Conservation (phyloP, 1,139 yeast species). For the Yamadazyma siamensis region DNA sequence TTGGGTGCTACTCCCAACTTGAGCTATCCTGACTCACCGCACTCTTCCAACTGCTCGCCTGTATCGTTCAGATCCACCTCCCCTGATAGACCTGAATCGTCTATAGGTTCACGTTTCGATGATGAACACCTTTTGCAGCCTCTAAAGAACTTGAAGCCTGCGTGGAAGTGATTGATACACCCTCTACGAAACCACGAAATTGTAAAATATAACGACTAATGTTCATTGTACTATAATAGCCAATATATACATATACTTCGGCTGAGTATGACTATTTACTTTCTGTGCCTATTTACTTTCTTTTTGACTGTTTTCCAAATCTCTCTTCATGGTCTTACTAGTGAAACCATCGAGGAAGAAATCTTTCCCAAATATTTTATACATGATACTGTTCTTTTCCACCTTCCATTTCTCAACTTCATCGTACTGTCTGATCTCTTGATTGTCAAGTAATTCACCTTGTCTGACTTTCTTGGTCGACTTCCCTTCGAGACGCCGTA, state of each 20-base stretch:
- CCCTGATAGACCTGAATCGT: constrained; percentile 33
- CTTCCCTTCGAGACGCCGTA: constrained; percentile 38
- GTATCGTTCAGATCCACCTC: constrained; percentile 25
- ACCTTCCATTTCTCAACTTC: constrained; percentile 42
- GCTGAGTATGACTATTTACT: too few relatives aligned
- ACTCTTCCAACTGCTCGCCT: constrained; percentile 9
- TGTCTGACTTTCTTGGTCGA: constrained; percentile 41
- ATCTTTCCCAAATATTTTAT: constrained; percentile 41
- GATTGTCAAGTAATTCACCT: constrained; percentile 38
- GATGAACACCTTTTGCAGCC: constrained; percentile 32
- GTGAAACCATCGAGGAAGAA: constrained; percentile 47
- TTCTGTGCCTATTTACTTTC: too few relatives aligned
- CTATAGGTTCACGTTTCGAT: constrained; percentile 35
- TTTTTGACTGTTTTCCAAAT: constrained; percentile 2
- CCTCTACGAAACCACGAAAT: not conserved
- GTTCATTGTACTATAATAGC: constrained; percentile 4
- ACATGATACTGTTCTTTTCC: constrained; percentile 37
- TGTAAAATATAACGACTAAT: too few relatives aligned
- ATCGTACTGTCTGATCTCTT: constrained; percentile 31
- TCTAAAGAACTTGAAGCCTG: constrained; percentile 19
- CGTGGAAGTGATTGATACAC: constrained; percentile 22
- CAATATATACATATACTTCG: constrained; percentile 1
- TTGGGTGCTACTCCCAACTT: constrained; percentile 13
- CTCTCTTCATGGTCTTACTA: constrained; percentile 34
- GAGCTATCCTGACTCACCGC: constrained; percentile 12